phyloP scores from a whole-genome alignment of 106 monocot genomes.

The Cymbidium sinense region DNA sequence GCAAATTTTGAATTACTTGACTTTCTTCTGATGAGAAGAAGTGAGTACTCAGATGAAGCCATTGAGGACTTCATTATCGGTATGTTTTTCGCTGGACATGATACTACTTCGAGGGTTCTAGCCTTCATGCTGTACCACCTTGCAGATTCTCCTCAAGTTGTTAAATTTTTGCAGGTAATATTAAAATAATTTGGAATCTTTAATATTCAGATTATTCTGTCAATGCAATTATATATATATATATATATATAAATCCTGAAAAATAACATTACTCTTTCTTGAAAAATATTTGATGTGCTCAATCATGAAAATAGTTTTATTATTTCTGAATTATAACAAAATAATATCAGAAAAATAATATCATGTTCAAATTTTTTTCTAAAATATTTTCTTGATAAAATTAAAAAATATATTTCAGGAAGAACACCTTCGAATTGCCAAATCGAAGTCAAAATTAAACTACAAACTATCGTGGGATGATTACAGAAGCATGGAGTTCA shows the following conservation, averaged over 20 bases:
- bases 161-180: slow-evolving; percentile 14
- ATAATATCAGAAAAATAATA: too few relatives aligned
- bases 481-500: slow-evolving; percentile 19
- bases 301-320: too few relatives aligned
- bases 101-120: slow-evolving; percentile 18
- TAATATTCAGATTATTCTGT: too few relatives aligned
- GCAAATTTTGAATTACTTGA: slow-evolving; percentile 20
- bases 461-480: slow-evolving; percentile 22
- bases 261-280: too few relatives aligned
- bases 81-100: slow-evolving; percentile 20
- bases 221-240: too few relatives aligned
- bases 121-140: slow-evolving; percentile 20
- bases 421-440: slow-evolving; percentile 3
- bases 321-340: too few relatives aligned
- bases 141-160: slow-evolving; percentile 17
- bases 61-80: slow-evolving; percentile 10
- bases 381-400: too few relatives aligned
- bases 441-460: not conserved
- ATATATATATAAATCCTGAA: too few relatives aligned
- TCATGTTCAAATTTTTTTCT: too few relatives aligned
- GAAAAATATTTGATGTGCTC: too few relatives aligned
- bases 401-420: not conserved
- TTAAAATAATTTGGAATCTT: not conserved
- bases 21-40: slow-evolving; percentile 7
- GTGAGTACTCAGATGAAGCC: slow-evolving; percentile 13